A percentile compares a stretch with the other conserved stretches of the same genome.
Conservation (phyloP, 1,139 yeast species). For the Magnusiomyces suaveolens region DNA sequence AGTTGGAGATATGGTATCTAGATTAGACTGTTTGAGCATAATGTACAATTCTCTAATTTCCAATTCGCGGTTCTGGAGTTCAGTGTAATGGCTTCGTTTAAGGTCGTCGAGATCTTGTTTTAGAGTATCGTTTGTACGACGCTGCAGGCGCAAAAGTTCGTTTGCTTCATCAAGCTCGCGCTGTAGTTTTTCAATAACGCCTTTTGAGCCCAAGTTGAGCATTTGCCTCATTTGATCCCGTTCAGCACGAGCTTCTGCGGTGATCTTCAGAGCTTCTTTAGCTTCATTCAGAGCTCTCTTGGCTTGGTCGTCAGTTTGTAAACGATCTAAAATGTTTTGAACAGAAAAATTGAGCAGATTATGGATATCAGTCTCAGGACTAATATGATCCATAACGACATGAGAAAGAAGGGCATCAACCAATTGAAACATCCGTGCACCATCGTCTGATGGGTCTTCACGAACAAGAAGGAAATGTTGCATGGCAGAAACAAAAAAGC, state of each 20-base stretch:
- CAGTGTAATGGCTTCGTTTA: slow-evolving; percentile 58
- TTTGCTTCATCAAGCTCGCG: slow-evolving; percentile 69
- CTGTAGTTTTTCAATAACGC: slow-evolving; percentile 61
- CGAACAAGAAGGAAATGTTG: slow-evolving; percentile 65
- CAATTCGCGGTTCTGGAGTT: slow-evolving; percentile 77
- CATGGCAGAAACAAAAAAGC: slow-evolving; percentile 62
- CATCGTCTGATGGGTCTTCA: slow-evolving; percentile 44
- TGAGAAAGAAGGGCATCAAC: slow-evolving; percentile 79
- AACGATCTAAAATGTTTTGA: slow-evolving; percentile 63
- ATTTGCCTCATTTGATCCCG: slow-evolving; percentile 69
- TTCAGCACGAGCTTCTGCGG: slow-evolving; percentile 78
- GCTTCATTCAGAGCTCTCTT: slow-evolving; percentile 67
- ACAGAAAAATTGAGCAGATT: slow-evolving; percentile 77
- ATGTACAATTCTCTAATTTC: slow-evolving; percentile 81
- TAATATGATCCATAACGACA: slow-evolving; percentile 47
- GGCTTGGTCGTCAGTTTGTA: slow-evolving; percentile 87
- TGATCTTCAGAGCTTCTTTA: slow-evolving; percentile 52
- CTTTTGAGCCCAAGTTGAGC: slow-evolving; percentile 74
- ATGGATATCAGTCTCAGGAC: slow-evolving; percentile 53
- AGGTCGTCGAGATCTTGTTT: slow-evolving; percentile 58
- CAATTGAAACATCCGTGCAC: slow-evolving; percentile 62
- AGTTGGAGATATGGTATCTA: background rate
- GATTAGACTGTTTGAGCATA: slow-evolving; percentile 38
- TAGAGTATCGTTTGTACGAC: slow-evolving; percentile 57
- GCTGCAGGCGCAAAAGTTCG: slow-evolving; percentile 52